A percentile compares a stretch with the other conserved stretches of the same genome.
phyloP scores from a whole-genome alignment of 148 eudicot species.

The Chenopodium quinoa region DNA sequence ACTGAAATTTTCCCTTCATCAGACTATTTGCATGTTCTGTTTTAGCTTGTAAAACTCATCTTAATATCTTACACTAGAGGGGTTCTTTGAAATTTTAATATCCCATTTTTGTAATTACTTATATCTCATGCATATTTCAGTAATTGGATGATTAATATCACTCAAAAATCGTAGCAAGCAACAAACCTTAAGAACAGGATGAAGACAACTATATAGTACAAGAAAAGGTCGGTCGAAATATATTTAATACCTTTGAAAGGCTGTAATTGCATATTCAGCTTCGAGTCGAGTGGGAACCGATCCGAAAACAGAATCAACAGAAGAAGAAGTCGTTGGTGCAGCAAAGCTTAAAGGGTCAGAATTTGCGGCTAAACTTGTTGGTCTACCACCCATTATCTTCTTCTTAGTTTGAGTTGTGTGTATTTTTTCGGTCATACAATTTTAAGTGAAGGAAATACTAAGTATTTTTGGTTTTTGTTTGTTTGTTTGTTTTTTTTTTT shows the following conservation, averaged over 20 bases:
- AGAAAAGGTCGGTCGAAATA: too few species aligned
- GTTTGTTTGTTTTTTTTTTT: too few species aligned
- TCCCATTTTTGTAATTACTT: too few species aligned
- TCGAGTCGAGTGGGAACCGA: slow-evolving; percentile 36
- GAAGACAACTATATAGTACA: background rate
- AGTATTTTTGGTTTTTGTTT: too few species aligned
- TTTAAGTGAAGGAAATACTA: background rate
- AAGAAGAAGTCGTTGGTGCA: background rate
- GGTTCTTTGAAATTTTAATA: too few species aligned
- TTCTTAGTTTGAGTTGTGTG: background rate
- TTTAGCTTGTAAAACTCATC: too few species aligned
- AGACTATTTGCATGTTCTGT: background rate
- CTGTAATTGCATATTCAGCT: slow-evolving; percentile 40
- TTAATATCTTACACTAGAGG: too few species aligned
- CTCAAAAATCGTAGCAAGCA: too few species aligned
- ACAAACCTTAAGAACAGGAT: background rate
- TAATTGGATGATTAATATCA: too few species aligned
- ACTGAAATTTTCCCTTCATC: slow-evolving; percentile 12
- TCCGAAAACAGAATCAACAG: slow-evolving; percentile 31
- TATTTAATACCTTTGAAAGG: slow-evolving; percentile 36
- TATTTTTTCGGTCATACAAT: background rate
- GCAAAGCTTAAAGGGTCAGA: background rate
- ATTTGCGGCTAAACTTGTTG: background rate
- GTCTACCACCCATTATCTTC: slow-evolving; percentile 11
- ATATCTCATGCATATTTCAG: too few species aligned